Evolutionary conservation across 2,329 filamentous ascomycete species (phyloP).

Genomic region (Epichloe gansuensis): DNA sequence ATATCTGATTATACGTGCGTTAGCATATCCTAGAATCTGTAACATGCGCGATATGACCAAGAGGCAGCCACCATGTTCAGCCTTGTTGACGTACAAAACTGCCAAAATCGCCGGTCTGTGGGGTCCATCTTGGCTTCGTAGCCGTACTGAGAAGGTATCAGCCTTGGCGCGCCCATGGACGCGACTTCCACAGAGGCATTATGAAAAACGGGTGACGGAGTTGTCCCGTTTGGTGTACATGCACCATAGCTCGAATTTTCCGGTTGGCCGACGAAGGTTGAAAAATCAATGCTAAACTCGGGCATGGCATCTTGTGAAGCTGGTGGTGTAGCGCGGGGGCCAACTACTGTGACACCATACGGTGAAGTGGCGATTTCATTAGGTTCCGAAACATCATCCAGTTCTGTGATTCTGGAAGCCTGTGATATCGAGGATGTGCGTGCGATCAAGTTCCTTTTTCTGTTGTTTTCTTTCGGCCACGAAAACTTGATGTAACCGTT

Average conservation of each 20-base stretch:
- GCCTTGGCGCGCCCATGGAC: constrained; percentile 4
- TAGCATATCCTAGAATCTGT: background rate
- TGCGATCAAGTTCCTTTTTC: background rate
- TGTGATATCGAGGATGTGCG: background rate
- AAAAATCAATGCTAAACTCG: background rate
- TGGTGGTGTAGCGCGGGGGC: background rate
- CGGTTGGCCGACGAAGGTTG: background rate
- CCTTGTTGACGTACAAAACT: constrained; percentile 19
- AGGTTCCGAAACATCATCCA: background rate
- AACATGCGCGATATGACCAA: background rate
- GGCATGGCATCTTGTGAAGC: background rate
- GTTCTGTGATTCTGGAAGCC: constrained; percentile 2
- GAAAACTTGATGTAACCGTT: constrained; percentile 27
- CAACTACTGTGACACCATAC: background rate
- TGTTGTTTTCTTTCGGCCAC: constrained; percentile 15
- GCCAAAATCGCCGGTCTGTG: constrained; percentile 21
- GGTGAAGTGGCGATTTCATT: background rate
- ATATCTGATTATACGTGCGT: constrained; percentile 16
- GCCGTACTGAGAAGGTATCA: constrained; percentile 19
- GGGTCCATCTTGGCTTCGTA: constrained; percentile 20
- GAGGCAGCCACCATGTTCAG: background rate
- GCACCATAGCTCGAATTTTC: no score
- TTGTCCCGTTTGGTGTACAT: background rate
- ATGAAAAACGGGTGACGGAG: background rate
- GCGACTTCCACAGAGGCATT: background rate